Evolutionary conservation across 768 basidiomycete species (phyloP).

Genomic region (Pleurotus ostreatus): DNA sequence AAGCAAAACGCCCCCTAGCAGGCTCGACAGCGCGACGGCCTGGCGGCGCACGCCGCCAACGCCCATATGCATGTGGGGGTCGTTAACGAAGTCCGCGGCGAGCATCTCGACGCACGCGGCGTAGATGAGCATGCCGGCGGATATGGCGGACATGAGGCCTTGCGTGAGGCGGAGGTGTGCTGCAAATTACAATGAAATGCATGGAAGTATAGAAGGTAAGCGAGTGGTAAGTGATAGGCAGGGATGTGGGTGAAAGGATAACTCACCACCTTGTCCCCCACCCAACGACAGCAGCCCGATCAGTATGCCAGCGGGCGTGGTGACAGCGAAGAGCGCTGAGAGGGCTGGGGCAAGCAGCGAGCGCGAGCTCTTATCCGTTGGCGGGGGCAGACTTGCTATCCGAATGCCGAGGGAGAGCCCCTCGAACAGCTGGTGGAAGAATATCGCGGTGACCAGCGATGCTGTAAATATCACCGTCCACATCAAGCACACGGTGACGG

Average conservation of each 20-base stretch:
- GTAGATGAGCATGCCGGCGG: slow-evolving; percentile 81
- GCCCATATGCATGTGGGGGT: slow-evolving; percentile 51
- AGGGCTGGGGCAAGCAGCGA: slow-evolving; percentile 44
- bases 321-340: slow-evolving; percentile 64
- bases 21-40: slow-evolving; percentile 16
- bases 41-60: slow-evolving; percentile 39
- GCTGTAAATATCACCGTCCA: slow-evolving; percentile 33
- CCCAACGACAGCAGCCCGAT: slow-evolving; percentile 50
- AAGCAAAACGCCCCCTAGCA: slow-evolving; percentile 6
- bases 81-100: slow-evolving; percentile 65
- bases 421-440: slow-evolving; percentile 84
- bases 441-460: slow-evolving; percentile 67
- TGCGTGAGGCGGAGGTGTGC: slow-evolving; percentile 53
- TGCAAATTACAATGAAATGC: slow-evolving; percentile 12
- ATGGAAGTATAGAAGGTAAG: no score
- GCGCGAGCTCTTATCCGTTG: slow-evolving; percentile 6
- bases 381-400: slow-evolving; percentile 61
- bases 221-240: neutral
- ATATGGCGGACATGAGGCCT: slow-evolving; percentile 78
- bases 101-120: slow-evolving; percentile 86
- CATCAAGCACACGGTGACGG: neutral
- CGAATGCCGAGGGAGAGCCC: slow-evolving; percentile 81
- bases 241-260: neutral
- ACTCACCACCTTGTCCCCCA: slow-evolving; percentile 24
- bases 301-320: slow-evolving; percentile 67